Evolutionary conservation across 2,329 filamentous ascomycete genomes (phyloP).

Genomic region (Rutstroemia sydowiana): DNA sequence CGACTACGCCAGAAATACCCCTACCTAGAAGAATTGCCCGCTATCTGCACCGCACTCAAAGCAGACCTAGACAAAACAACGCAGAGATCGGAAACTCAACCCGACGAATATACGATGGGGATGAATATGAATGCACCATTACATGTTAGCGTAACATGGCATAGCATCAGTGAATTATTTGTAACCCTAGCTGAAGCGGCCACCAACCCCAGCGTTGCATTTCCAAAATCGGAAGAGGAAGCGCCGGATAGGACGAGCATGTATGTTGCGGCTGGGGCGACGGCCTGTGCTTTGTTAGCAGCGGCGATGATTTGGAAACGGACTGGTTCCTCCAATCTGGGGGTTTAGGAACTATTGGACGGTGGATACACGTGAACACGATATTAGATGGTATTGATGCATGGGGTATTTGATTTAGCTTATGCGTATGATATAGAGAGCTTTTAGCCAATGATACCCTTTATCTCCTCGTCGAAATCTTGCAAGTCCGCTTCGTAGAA

Average conservation of each 20-base stretch:
- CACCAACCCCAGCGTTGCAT: constrained; percentile 79
- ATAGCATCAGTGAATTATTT: constrained; percentile 88
- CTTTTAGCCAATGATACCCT: background rate
- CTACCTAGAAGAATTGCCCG: constrained; percentile 80
- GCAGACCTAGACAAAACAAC: constrained; percentile 94
- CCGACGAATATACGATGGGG: constrained; percentile 80
- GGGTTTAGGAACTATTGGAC: background rate
- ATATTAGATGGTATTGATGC: background rate
- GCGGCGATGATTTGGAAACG: constrained; percentile 58
- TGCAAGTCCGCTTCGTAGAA: too few species aligned
- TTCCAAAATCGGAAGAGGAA: constrained; percentile 84
- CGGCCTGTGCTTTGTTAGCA: constrained; percentile 54
- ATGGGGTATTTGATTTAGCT: background rate
- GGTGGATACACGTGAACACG: background rate
- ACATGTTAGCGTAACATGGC: constrained; percentile 93
- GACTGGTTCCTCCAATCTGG: constrained; percentile 26
- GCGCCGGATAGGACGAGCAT: constrained; percentile 74
- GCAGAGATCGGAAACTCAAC: constrained; percentile 85
- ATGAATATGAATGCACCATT: constrained; percentile 86
- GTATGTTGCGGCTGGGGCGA: constrained; percentile 77
- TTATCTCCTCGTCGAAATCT: too few species aligned
- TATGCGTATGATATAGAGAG: background rate
- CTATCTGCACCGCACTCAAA: constrained; percentile 88
- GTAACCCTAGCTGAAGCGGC: constrained; percentile 86
- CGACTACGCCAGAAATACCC: constrained; percentile 71